Percentiles rank a stretch among this genome's conserved stretches.
Conservation (phyloP, 768 basidiomycete genomes). For the Mycena vulgaris region DNA sequence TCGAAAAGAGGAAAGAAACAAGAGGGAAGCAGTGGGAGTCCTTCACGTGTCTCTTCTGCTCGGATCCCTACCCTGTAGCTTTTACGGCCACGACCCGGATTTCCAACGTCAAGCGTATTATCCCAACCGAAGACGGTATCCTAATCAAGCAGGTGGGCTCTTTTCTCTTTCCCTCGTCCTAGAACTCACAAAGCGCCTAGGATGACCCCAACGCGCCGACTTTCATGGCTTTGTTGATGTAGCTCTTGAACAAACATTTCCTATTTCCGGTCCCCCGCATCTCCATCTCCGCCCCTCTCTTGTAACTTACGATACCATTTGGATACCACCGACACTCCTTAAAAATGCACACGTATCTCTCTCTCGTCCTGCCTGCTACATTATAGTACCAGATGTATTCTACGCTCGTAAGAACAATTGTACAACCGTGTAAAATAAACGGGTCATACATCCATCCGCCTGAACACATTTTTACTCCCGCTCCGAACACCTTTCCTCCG, state of each 20-base stretch:
- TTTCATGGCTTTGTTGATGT: slow-evolving; percentile 27
- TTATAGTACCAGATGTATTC: neutral
- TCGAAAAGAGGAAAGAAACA: neutral
- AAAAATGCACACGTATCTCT: neutral
- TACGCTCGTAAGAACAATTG: slow-evolving; percentile 18
- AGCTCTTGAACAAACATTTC: neutral
- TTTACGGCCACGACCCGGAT: slow-evolving; percentile 9
- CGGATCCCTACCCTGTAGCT: slow-evolving; percentile 8
- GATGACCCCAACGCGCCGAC: neutral
- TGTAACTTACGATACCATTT: neutral
- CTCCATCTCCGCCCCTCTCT: neutral
- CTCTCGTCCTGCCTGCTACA: neutral
- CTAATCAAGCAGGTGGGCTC: slow-evolving; percentile 19
- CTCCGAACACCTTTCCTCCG: slow-evolving; percentile 87
- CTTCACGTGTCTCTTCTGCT: neutral
- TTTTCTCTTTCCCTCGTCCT: neutral
- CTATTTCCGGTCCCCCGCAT: too few species aligned
- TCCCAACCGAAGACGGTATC: slow-evolving; percentile 27
- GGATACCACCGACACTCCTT: neutral
- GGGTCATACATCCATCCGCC: slow-evolving; percentile 28
- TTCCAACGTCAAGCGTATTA: neutral
- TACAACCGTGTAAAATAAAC: neutral
- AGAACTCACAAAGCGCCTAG: neutral
- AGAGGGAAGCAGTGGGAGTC: neutral
- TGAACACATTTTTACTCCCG: slow-evolving; percentile 90